Conservation (phyloP, 306 rosid genomes). For the Gillenia trifoliata region DNA sequence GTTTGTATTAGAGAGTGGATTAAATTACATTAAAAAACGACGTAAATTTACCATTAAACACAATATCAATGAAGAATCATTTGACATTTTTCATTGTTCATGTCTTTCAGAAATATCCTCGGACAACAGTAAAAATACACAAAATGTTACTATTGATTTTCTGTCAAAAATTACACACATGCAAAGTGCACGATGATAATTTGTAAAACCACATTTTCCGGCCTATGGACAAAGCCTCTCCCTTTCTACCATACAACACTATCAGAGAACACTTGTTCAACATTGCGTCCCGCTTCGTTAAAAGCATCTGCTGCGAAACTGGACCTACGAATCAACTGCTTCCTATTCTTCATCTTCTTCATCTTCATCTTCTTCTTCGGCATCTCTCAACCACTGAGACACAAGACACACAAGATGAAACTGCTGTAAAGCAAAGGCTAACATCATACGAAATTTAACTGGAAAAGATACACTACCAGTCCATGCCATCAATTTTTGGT, state of each 20-base stretch:
- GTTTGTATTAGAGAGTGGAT: background rate
- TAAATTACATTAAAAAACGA: too few relatives aligned
- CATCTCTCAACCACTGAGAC: slow-evolving; percentile 79
- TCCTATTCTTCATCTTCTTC: slow-evolving; percentile 37
- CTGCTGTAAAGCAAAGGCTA: background rate
- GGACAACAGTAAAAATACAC: background rate
- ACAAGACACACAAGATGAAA: background rate
- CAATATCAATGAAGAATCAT: background rate
- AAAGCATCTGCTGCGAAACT: background rate
- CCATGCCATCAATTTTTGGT: background rate
- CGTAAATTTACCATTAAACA: background rate
- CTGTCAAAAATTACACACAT: slow-evolving; percentile 1
- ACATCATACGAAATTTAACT: background rate
- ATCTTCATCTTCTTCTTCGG: slow-evolving; percentile 79
- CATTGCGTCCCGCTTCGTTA: background rate
- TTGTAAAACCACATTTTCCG: background rate
- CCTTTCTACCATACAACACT: background rate
- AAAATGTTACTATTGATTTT: background rate
- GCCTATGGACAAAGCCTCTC: background rate
- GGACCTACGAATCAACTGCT: background rate
- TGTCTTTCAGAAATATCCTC: background rate
- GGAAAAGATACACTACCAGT: background rate
- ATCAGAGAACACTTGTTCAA: background rate
- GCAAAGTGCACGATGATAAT: background rate
- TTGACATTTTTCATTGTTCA: background rate